Conservation (phyloP, 495 filamentous ascomycete genomes). For the Xylaria cubensis region DNA sequence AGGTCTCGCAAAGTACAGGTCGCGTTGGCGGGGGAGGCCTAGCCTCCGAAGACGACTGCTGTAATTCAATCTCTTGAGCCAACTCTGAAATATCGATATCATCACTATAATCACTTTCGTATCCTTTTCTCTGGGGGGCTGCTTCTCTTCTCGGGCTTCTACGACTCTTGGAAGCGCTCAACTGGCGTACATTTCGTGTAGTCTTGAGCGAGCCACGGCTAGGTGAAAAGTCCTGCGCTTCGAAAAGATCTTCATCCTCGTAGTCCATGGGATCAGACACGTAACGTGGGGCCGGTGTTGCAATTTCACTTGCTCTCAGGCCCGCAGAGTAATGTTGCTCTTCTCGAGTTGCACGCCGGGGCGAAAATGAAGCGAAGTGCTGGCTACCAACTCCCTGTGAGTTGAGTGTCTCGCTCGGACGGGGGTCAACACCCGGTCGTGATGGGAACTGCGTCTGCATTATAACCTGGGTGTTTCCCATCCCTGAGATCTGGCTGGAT, state of each 20-base stretch:
- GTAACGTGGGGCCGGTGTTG: slow-evolving; percentile 4
- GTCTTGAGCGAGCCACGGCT: slow-evolving; percentile 26
- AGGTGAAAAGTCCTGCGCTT: slow-evolving; percentile 30
- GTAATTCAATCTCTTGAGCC: slow-evolving; percentile 62
- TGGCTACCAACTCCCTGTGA: slow-evolving; percentile 5
- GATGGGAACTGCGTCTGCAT: slow-evolving; percentile 52
- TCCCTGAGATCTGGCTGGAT: slow-evolving; percentile 40
- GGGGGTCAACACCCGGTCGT: neutral
- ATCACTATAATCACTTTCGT: slow-evolving; percentile 69
- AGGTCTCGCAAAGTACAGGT: slow-evolving; percentile 44
- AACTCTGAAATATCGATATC: slow-evolving; percentile 74
- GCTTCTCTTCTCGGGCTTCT: slow-evolving; percentile 32
- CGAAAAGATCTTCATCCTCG: slow-evolving; percentile 49
- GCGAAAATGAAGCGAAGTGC: neutral
- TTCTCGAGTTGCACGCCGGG: slow-evolving; percentile 8
- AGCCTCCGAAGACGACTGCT: slow-evolving; percentile 41
- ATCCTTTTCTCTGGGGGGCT: slow-evolving; percentile 49
- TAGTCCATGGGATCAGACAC: slow-evolving; percentile 32
- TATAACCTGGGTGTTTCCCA: slow-evolving; percentile 53
- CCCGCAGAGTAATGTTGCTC: neutral
- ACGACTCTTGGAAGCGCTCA: slow-evolving; percentile 23
- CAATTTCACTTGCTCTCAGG: neutral
- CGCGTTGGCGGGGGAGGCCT: slow-evolving; percentile 31
- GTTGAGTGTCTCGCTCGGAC: slow-evolving; percentile 12
- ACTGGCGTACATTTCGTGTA: slow-evolving; percentile 44